Percentiles rank a stretch among this genome's conserved stretches.
Conservation (phyloP, 2,329 filamentous ascomycete genomes). For the Exutisphaerella laricina region DNA sequence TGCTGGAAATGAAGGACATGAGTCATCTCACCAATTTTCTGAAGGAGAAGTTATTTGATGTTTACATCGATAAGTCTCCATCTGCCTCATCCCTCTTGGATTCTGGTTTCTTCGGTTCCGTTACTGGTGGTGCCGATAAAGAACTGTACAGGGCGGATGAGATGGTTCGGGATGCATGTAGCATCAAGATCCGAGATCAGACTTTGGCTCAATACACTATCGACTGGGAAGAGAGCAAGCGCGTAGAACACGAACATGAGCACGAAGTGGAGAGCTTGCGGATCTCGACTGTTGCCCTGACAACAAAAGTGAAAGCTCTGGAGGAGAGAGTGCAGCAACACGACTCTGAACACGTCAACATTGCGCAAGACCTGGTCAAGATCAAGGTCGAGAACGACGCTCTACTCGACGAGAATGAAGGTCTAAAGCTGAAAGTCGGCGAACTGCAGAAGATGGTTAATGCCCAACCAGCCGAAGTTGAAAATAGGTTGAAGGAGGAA, state of each 20-base stretch:
- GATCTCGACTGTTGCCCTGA: slow-evolving; percentile 59
- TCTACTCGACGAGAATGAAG: slow-evolving; percentile 83
- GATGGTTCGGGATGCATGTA: slow-evolving; percentile 86
- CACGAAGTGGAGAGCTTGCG: slow-evolving; percentile 71
- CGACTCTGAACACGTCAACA: slow-evolving; percentile 82
- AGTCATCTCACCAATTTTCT: slow-evolving; percentile 78
- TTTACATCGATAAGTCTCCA: slow-evolving; percentile 91
- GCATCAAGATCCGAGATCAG: slow-evolving; percentile 76
- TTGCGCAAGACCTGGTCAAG: slow-evolving; percentile 85
- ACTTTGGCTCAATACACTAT: slow-evolving; percentile 71
- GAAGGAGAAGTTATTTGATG: slow-evolving; percentile 91
- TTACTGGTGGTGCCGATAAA: slow-evolving; percentile 82
- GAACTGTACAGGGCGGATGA: slow-evolving; percentile 94
- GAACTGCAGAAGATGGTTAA: slow-evolving; percentile 84
- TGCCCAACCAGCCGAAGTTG: slow-evolving; percentile 81
- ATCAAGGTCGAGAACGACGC: slow-evolving; percentile 92
- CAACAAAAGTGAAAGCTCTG: slow-evolving; percentile 72
- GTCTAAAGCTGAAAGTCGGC: slow-evolving; percentile 72
- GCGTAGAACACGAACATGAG: slow-evolving; percentile 75
- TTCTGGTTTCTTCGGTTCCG: slow-evolving; percentile 94
- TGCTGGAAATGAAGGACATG: slow-evolving; percentile 89
- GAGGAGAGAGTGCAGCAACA: slow-evolving; percentile 84
- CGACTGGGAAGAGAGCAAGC: slow-evolving; percentile 91
- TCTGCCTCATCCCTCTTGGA: slow-evolving; percentile 91
- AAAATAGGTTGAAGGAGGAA: slow-evolving; percentile 68